Base-by-base conservation (phyloP, 192 early-diverging fungal genomes). In the Coemansia sp. region DNA sequence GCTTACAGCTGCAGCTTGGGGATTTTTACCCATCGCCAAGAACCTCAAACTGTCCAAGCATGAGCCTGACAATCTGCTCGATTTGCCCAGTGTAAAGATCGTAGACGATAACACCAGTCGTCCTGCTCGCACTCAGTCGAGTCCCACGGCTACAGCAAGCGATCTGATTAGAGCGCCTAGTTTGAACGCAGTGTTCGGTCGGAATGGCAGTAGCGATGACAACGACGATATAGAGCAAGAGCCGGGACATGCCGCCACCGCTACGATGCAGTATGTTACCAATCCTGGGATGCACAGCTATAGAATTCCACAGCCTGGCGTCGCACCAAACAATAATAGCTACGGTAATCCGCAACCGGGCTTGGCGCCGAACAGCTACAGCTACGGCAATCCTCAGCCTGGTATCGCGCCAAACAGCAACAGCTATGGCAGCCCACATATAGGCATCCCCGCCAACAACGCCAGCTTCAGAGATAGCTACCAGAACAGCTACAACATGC, bases 1-100 rank as follows among this genome's bases (percentile, higher is more conserved):
- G 27, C 49, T 69, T 49, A 67, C 68, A 0, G 69, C 67, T 12
- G 59, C 61, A 18, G 27, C 70, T 16, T 78, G 76, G 80, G 71
- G 76, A 36, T 65, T 78, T 24, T 62, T 67, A 24, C 73, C 73
- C 10, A 38, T 75, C 9, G 60, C 80, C 55, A 75, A 65, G 40
- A 63, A 73, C 34, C 59, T 83, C 31, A 62, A 74, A 47, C 63
- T 66, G 3, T 51, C 59, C 43, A 5, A 22, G 20, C 46, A 54
- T 38, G 10, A 40, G 38, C 55, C 31, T 40, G 68, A 18, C 40
- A 55, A 51, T 42, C 36, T 59, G 16, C 27, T 24, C 0, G 67
- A 72, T 15, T 44, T 55, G 20, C 72, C 66, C 36, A 67, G 63
- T 41, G 33, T 63, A 41, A 73, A 74, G 55, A 55, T 63, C 22